phyloP scores from a whole-genome alignment of 352 stramenopile genomes.

The Pythium rishiriense region DNA sequence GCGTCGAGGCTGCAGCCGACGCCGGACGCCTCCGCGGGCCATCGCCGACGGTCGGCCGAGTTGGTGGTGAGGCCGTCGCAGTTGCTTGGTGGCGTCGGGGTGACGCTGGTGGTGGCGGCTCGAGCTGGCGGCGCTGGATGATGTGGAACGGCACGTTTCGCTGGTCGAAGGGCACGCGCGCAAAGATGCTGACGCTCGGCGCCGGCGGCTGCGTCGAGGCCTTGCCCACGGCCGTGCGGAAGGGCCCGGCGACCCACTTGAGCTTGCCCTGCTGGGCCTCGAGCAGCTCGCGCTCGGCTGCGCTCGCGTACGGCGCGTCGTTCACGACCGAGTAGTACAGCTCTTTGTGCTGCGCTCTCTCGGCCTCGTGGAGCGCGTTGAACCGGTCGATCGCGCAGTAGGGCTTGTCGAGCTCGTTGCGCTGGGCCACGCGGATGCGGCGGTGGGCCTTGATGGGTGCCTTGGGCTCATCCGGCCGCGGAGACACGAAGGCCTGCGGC shows the following conservation, averaged over 20 bases:
- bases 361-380: conserved; percentile 39
- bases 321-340: conserved; percentile 82
- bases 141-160: conserved; percentile 58
- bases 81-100: background rate
- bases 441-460: conserved; percentile 15
- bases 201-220: conserved; percentile 46
- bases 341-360: conserved; percentile 32
- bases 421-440: conserved; percentile 58
- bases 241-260: conserved; percentile 70
- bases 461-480: background rate
- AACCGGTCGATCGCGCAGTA: conserved; percentile 72
- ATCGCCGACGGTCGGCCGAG: background rate
- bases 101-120: conserved; percentile 18
- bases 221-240: conserved; percentile 65
- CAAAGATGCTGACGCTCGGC: conserved; percentile 58
- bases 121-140: conserved; percentile 53
- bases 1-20: conserved; percentile 11
- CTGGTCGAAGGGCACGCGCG: conserved; percentile 47
- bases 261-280: conserved; percentile 65
- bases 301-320: conserved; percentile 68
- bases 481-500: conserved; percentile 1
- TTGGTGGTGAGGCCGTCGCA: background rate
- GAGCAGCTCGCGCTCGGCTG: conserved; percentile 47
- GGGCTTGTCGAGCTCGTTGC: conserved; percentile 64
- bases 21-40: background rate